Conservation (phyloP, 306 rosid species). For the Begonia masoniana region DNA sequence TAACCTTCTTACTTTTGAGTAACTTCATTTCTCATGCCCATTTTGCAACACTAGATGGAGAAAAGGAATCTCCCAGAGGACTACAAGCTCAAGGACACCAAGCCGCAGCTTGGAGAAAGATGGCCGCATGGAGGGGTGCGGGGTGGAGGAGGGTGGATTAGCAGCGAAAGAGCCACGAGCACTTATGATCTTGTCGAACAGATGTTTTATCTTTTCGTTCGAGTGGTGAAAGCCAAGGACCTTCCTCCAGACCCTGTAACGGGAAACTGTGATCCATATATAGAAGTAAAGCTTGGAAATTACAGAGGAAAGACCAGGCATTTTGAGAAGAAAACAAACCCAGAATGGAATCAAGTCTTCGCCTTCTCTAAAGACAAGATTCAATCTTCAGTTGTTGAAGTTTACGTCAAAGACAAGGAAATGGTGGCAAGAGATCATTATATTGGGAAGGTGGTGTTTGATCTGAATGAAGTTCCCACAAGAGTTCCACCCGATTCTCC, state of each 20-base stretch:
- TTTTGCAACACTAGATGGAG: neutral
- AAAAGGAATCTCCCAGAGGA: neutral
- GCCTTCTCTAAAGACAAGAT: neutral
- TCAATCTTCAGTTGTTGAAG: neutral
- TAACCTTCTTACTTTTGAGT: too few species aligned
- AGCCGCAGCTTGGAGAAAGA: neutral
- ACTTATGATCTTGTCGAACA: neutral
- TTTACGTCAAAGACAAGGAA: neutral
- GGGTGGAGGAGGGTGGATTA: neutral
- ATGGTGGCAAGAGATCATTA: neutral
- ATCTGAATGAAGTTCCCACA: neutral
- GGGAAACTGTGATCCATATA: neutral
- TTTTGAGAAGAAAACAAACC: neutral
- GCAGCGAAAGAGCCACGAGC: neutral
- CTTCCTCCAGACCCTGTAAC: neutral
- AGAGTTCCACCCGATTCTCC: constrained; percentile 10
- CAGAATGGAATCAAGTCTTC: neutral
- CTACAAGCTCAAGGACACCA: constrained; percentile 1
- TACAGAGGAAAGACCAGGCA: neutral
- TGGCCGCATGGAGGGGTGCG: neutral
- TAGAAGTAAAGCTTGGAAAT: neutral
- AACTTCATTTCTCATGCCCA: too few species aligned
- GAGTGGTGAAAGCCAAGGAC: neutral
- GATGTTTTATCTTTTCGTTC: neutral
- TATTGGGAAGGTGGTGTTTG: neutral